phyloP scores from a whole-genome alignment of 176 grass and related monocot species.

The Rhynchospora breviuscula region DNA sequence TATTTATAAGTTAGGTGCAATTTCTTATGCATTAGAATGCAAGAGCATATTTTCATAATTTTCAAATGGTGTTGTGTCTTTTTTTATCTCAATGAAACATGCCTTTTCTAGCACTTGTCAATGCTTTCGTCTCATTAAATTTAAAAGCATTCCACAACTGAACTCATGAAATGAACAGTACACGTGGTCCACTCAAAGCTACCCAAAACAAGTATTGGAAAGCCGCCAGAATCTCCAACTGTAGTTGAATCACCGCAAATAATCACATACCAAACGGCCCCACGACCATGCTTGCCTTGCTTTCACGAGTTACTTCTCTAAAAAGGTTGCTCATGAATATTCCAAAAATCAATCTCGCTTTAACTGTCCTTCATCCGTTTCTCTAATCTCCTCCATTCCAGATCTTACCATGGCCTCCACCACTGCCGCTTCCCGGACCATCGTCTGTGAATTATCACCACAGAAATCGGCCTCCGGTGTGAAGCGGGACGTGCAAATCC shows the following conservation, averaged over 20 bases:
- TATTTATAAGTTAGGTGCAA: too few relatives aligned
- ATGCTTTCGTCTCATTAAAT: too few relatives aligned
- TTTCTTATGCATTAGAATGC: too few relatives aligned
- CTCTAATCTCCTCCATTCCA: slow-evolving; percentile 1
- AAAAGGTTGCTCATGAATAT: not conserved
- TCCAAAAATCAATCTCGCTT: slow-evolving; percentile 10
- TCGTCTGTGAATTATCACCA: slow-evolving; percentile 58
- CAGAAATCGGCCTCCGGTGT: slow-evolving; percentile 26
- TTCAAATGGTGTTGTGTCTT: too few relatives aligned
- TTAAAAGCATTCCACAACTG: not conserved
- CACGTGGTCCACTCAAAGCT: not conserved
- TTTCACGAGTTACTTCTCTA: not conserved
- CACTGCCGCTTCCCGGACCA: slow-evolving; percentile 29
- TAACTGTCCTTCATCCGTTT: not conserved
- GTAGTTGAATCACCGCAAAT: not conserved
- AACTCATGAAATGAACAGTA: not conserved
- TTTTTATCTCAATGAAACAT: too few relatives aligned
- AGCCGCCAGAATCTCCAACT: not conserved
- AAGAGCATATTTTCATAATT: too few relatives aligned
- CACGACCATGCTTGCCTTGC: not conserved
- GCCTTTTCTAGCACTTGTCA: too few relatives aligned
- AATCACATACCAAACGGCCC: not conserved
- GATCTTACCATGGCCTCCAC: not conserved
- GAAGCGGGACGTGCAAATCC: not conserved
- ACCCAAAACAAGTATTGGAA: not conserved